Conservation (phyloP, 2,329 filamentous ascomycete species). For the Scolecobasidium constrictum region DNA sequence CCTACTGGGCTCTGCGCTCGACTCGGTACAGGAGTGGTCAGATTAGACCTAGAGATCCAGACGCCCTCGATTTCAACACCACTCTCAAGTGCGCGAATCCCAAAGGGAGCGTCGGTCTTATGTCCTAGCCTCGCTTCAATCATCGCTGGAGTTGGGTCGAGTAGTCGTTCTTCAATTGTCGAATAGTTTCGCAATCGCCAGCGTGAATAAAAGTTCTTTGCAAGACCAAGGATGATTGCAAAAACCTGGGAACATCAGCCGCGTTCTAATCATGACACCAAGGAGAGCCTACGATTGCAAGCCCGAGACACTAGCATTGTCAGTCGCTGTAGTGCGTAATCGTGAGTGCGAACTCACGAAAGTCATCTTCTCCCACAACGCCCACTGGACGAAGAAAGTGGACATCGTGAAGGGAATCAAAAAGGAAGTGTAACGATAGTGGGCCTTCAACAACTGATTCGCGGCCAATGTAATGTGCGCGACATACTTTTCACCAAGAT, state of each 20-base stretch:
- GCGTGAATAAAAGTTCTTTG: constrained; percentile 46
- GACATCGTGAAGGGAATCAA: constrained; percentile 11
- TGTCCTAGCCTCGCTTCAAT: constrained; percentile 57
- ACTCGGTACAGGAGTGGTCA: constrained; percentile 28
- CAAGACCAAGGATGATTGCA: constrained; percentile 57
- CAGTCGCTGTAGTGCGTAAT: constrained; percentile 18
- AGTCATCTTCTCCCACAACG: constrained; percentile 80
- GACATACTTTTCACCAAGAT: too few relatives aligned
- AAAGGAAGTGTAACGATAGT: constrained; percentile 14
- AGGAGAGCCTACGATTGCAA: constrained; percentile 2
- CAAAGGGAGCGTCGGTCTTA: constrained; percentile 66
- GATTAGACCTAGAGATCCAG: constrained; percentile 37
- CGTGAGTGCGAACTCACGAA: too few relatives aligned
- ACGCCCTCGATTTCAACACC: constrained; percentile 80
- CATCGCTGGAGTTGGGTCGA: constrained; percentile 42
- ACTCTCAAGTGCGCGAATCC: constrained; percentile 72
- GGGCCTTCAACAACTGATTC: too few relatives aligned
- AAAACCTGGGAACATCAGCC: constrained; percentile 42
- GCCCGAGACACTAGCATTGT: constrained; percentile 2
- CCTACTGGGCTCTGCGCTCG: constrained; percentile 19
- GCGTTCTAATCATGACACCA: too few relatives aligned
- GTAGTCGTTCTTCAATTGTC: constrained; percentile 25
- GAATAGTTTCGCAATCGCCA: constrained; percentile 31
- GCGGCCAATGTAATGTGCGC: too few relatives aligned
- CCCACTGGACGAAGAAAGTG: constrained; percentile 47